Base-by-base conservation (phyloP, 208 protist species). In the Acanthamoeba royreba region DNA sequence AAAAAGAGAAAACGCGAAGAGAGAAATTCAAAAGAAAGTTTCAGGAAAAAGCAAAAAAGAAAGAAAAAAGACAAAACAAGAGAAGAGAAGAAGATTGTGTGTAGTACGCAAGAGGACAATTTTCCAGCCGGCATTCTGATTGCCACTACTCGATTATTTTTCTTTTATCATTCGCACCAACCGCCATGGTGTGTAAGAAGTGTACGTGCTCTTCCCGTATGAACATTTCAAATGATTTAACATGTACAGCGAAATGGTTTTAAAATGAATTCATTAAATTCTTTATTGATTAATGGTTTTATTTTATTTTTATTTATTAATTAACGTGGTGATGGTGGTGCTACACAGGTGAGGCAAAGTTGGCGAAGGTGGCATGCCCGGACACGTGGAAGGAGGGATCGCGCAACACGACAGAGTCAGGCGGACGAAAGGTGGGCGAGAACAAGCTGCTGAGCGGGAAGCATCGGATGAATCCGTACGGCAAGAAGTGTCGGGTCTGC, bases 361-460 rank as follows among this genome's bases (percentile, higher is more conserved):
- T 86, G 13, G 40, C 28, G 52, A 91, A 91, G 22, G 85, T 91
- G 47, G 40, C 69, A 22, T 91, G 85, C 46, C 85, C 85, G 9
- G 85, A 91, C 55, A 43, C 55, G 0, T 91, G 85, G 85, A 91
- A 91, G 53, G 85, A 91, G 42, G 85, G 85, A 22, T 33, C 85
- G 40, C 85, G 85, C 17, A 91, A 91, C 53, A 69, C 85, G 38
- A 91, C 85, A 5, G 22, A 91, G 47, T 28, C 49, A 22, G 85
- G 85, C 22, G 85, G 53, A 22, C 35, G 85, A 19, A 91, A 91
- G 33, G 55, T 91, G 0, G 42, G 42, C 0, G 85, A 91, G 33
- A 91, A 91, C 85, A 91, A 91, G 33, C 35, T 91, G 9, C 53
- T 91, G 47, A 89, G 46, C 35, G 31, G 38, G n/a, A 91, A 91